phyloP scores from a whole-genome alignment of 2,329 filamentous ascomycete species.

The Cyphellophora attinorum region DNA sequence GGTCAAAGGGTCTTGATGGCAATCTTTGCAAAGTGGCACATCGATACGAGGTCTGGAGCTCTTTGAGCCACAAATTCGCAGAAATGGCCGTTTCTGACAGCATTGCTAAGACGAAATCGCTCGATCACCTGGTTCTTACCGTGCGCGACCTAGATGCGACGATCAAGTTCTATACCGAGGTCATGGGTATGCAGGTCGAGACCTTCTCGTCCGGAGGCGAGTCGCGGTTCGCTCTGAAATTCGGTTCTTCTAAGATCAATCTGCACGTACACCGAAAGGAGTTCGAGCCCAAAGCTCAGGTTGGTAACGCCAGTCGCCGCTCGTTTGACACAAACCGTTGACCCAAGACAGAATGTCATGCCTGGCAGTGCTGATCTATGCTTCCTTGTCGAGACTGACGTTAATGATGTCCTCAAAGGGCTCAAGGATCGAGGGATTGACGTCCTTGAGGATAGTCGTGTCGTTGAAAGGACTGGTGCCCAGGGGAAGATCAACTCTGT shows the following conservation, averaged over 20 bases:
- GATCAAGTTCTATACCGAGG: conserved; percentile 44
- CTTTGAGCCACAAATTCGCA: neutral
- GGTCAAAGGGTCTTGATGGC: too few species aligned
- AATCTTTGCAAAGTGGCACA: too few species aligned
- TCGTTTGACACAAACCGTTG: neutral
- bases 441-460: conserved; percentile 39
- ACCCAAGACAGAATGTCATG: conserved; percentile 29
- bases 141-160: conserved; percentile 42
- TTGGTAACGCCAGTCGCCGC: neutral
- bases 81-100: conserved; percentile 1
- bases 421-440: conserved; percentile 37
- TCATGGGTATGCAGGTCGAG: conserved; percentile 49
- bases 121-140: conserved; percentile 55
- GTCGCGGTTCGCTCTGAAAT: conserved; percentile 43
- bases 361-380: conserved; percentile 52
- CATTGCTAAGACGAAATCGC: conserved; percentile 29
- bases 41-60: neutral
- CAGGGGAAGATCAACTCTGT: conserved; percentile 41
- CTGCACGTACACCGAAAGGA: conserved; percentile 49
- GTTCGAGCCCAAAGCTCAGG: conserved; percentile 49
- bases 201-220: conserved; percentile 34
- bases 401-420: conserved; percentile 35
- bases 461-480: conserved; percentile 49
- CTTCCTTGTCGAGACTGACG: conserved; percentile 45
- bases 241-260: conserved; percentile 53